Evolutionary conservation across 2,329 filamentous ascomycete genomes (phyloP), one percentile per base, ranked within the genome.

Genomic region (Penicillium sp.): DNA sequence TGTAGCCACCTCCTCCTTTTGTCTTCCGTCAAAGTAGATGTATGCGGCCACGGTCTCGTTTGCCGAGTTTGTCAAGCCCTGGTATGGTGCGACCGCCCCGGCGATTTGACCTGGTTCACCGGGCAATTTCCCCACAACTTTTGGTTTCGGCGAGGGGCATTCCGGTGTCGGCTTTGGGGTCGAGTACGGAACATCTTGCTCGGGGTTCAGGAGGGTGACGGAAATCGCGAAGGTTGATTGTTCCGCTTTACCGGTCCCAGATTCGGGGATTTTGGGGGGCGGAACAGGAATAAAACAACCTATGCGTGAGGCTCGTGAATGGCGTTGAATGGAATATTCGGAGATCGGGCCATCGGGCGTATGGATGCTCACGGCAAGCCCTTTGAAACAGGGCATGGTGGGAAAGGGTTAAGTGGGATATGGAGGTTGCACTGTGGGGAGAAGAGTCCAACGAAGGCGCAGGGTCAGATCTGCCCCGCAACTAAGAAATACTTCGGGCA

Each of bases 21-120:
- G 84, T 60, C 94, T 83, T 17, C 94, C 94, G 74, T 99, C 94
- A 70, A 99, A 99, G 78, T 99, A 99, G 66, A 99, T 97, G 74
- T 99, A 99, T 36, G 93, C 94, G 31, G 94, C 94, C 66, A 99
- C 93, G 14, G 94, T 99, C 78, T 99, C 94, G 74, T 97, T 96
- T 54, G 91, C 88, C 31, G 90, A 96, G 58, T 89, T 88, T 19
- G 94, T 97, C 77, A 97, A 86, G 50, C 94, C 90, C 61, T 93
- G 88, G 76, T 99, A 99, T 1, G 93, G 91, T 52, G 84, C 86
- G 59, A 97, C 82, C 36, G 85, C 80, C 38, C 84, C 74, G 52
- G 73, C 72, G 64, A 80, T 80, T 62, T 80, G 81, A 51, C 81
- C 69, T 28, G 74, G 73, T 57, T 77, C 75, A 59, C 81, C 85